phyloP scores from a whole-genome alignment of 768 basidiomycete species.

The Roridomyces roridus region DNA sequence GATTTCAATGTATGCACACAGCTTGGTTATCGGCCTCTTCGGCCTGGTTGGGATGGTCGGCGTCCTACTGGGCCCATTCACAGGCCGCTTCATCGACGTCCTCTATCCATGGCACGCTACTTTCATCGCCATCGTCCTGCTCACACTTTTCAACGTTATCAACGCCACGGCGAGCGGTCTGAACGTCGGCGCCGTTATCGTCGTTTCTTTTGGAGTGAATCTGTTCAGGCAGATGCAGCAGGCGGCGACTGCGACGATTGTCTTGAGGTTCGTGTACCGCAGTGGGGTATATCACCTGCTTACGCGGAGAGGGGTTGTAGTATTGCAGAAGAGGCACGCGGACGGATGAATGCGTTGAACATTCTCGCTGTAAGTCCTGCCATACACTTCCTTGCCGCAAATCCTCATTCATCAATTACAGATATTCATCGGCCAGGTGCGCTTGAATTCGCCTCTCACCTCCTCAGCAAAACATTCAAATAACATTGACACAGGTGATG shows the following conservation, averaged over 20 bases:
- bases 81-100: slow-evolving; percentile 73
- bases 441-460: not conserved
- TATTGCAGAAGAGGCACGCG: slow-evolving; percentile 54
- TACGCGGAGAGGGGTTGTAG: too few species aligned
- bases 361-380: slow-evolving; percentile 62
- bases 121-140: slow-evolving; percentile 55
- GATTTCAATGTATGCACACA: too few species aligned
- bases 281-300: not conserved
- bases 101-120: slow-evolving; percentile 81
- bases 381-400: not conserved
- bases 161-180: slow-evolving; percentile 75
- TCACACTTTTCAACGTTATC: slow-evolving; percentile 62
- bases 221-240: slow-evolving; percentile 74
- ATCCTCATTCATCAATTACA: slow-evolving; percentile 19
- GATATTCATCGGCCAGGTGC: slow-evolving; percentile 82
- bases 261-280: slow-evolving; percentile 53
- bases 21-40: slow-evolving; percentile 71
- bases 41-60: slow-evolving; percentile 80
- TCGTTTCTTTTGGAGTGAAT: slow-evolving; percentile 73
- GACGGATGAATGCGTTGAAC: slow-evolving; percentile 78
- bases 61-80: slow-evolving; percentile 70
- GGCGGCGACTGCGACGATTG: slow-evolving; percentile 64
- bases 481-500: not conserved
- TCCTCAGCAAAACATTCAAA: too few species aligned
- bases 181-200: slow-evolving; percentile 71